Percentiles rank a stretch among this genome's conserved stretches.
Evolutionary conservation across 208 protist species (phyloP).

Genomic region (Trypanosoma caninum): DNA sequence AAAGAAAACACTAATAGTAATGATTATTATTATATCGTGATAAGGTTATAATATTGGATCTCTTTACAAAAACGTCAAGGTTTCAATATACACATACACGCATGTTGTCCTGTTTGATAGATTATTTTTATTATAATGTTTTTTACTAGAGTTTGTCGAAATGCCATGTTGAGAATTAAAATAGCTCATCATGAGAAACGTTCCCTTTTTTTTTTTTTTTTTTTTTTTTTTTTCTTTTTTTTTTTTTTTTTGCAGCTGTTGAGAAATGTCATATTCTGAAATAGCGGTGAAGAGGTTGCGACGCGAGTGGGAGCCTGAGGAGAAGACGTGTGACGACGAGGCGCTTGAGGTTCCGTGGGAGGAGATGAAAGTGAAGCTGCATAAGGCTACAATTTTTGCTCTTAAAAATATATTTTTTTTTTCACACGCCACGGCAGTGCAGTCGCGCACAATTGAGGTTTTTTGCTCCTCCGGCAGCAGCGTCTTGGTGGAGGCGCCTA

Average conservation of each 20-base stretch:
- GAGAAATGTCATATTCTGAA: slow-evolving; percentile 24
- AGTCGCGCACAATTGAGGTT: slow-evolving; percentile 58
- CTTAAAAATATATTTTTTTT: slow-evolving; percentile 91
- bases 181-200: no score
- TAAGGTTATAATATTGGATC: no score
- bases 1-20: no score
- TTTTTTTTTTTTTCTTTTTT: slow-evolving; percentile 13
- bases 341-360: slow-evolving; percentile 82
- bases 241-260: slow-evolving; percentile 1
- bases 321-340: slow-evolving; percentile 81
- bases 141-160: slow-evolving; percentile 2
- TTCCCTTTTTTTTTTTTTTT: slow-evolving; percentile 1
- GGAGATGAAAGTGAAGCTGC: slow-evolving; percentile 56
- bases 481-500: slow-evolving; percentile 94
- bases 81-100: no score
- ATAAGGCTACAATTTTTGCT: slow-evolving; percentile 71
- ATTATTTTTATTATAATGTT: neutral
- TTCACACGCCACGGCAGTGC: slow-evolving; percentile 87
- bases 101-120: no score
- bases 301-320: slow-evolving; percentile 75
- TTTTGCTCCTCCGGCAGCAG: slow-evolving; percentile 49
- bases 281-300: slow-evolving; percentile 67
- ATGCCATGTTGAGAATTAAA: no score
- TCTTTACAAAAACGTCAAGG: no score
- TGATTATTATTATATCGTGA: no score